These are phyloP conservation scores for Corniculantispora saksenae DNA, from an alignment of 2,329 filamentous ascomycete genomes.

Conservation along the genomic window DNA sequence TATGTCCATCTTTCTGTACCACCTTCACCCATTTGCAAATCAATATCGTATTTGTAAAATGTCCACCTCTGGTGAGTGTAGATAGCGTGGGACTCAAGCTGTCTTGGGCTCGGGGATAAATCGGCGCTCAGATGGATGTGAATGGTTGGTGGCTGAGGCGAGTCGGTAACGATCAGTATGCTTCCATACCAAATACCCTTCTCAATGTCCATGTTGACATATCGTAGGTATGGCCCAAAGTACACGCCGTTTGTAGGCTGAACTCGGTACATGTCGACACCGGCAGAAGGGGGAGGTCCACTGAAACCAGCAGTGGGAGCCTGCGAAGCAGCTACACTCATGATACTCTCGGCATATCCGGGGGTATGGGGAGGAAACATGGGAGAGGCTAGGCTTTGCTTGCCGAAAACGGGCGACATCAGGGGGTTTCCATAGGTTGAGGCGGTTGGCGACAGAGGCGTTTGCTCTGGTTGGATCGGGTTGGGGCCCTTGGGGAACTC, in stretches of 20 bases:
- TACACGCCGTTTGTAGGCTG: slow-evolving; percentile 95
- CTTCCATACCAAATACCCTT: slow-evolving; percentile 89
- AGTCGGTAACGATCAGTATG: slow-evolving; percentile 89
- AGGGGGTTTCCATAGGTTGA: slow-evolving; percentile 76
- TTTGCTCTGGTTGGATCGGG: slow-evolving; percentile 78
- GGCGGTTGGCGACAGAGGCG: slow-evolving; percentile 79
- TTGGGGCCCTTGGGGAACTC: slow-evolving; percentile 97
- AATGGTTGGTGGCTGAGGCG: slow-evolving; percentile 89
- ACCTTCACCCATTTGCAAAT: slow-evolving; percentile 84
- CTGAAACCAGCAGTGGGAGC: slow-evolving; percentile 82
- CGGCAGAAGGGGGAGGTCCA: slow-evolving; percentile 83
- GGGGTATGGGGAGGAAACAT: slow-evolving; percentile 81
- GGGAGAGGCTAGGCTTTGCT: slow-evolving; percentile 66
- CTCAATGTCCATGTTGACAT: slow-evolving; percentile 96
- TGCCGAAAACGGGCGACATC: slow-evolving; percentile 66
- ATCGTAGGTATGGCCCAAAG: slow-evolving; percentile 93
- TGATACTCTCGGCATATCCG: slow-evolving; percentile 81
- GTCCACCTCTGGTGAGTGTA: slow-evolving; percentile 90
- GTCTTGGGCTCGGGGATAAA: slow-evolving; percentile 87
- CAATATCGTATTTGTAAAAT: slow-evolving; percentile 93
- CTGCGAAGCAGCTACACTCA: slow-evolving; percentile 74
- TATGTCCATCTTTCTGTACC: slow-evolving; percentile 91
- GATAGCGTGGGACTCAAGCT: slow-evolving; percentile 80
- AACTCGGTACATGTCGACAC: slow-evolving; percentile 92
- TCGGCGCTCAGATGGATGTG: slow-evolving; percentile 91